Evolutionary conservation across 1,284 basidiomycete species (phyloP), one percentile per base, ranked within the genome.

Genomic region (Trametes polyzona): DNA sequence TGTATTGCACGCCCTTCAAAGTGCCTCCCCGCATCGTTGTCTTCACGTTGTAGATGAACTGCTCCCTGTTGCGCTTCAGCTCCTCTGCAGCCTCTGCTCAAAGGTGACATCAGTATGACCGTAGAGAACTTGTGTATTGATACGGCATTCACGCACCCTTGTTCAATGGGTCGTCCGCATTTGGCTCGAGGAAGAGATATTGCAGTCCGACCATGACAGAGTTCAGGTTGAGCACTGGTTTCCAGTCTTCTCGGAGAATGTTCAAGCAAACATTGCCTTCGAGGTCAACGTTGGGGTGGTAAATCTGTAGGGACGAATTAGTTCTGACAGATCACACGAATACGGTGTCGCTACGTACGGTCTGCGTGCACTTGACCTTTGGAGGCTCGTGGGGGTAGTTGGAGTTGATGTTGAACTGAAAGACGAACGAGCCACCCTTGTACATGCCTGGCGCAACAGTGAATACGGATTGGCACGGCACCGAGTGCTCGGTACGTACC

Each of bases 301-400:
- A 99, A 71, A 99, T 98, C 96, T 97, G 63, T 4, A 40, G n/a
- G 33, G 12, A 17, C 29, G 17, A 47, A 7, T 4, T n/a, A 26
- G 35, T 2, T 29, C 3, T 17, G 42, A 24, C 27, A 6, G 19
- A 32, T 32, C 27, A n/a, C 21, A 11, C 23, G 24, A 23, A 52
- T 23, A 56, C 24, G 10, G 16, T 40, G 11, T 43, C 47, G 24
- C 55, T 47, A 72, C 86, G 54, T 68, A 96, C 96, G 69, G 90
- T 98, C 73, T 96, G 94, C 52, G 87, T 89, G 78, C 96, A 98
- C 73, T 97, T 96, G 76, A 99, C 97, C 76, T 98, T 99, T 67
- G 97, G 97, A 55, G 96, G 95, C 68, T 99, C 96, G 74, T 99
- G 97, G 41, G 97, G 97, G 76, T 99, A 99, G 77, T 97, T 98